A percentile compares a stretch with the other conserved stretches of the same genome.
Conservation (phyloP, 2,329 filamentous ascomycete genomes). For the Fusarium sp. region DNA sequence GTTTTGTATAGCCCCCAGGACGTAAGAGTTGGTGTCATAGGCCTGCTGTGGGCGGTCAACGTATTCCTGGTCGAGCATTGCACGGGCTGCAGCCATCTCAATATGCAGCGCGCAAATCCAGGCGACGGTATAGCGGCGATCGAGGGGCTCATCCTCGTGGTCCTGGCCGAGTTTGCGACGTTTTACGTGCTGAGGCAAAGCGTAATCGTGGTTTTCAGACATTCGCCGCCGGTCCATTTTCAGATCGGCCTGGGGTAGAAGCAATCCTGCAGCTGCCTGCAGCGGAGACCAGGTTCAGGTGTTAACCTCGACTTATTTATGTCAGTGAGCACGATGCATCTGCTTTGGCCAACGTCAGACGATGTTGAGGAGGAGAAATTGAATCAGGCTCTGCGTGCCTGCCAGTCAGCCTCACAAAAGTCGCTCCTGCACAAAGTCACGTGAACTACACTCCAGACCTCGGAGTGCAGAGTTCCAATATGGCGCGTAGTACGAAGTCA, state of each 20-base stretch:
- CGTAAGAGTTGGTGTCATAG: constrained; percentile 42
- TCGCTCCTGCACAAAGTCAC: background rate
- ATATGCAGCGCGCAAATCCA: constrained; percentile 51
- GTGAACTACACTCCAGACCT: background rate
- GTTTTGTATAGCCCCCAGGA: constrained; percentile 30
- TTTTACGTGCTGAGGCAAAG: background rate
- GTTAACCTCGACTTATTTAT: too few species aligned
- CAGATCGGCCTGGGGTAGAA: background rate
- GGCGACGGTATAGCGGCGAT: constrained; percentile 41
- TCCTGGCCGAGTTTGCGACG: background rate
- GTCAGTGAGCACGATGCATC: too few species aligned
- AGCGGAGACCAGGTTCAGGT: too few species aligned
- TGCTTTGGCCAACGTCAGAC: too few species aligned
- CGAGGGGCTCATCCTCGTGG: rapidly evolving
- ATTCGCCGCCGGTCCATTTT: background rate
- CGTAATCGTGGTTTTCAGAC: background rate
- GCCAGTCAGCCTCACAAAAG: background rate
- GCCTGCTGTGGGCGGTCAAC: background rate
- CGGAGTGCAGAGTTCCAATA: too few species aligned
- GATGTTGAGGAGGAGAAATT: background rate
- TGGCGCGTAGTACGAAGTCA: too few species aligned
- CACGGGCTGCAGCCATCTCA: constrained; percentile 48
- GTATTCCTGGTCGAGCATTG: constrained; percentile 49
- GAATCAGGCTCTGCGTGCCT: background rate
- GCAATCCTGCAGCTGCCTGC: too few species aligned